Evolutionary conservation across 2,329 filamentous ascomycete genomes (phyloP), one percentile per base, ranked within the genome.

Genomic region (Dothideomycetes sp.): DNA sequence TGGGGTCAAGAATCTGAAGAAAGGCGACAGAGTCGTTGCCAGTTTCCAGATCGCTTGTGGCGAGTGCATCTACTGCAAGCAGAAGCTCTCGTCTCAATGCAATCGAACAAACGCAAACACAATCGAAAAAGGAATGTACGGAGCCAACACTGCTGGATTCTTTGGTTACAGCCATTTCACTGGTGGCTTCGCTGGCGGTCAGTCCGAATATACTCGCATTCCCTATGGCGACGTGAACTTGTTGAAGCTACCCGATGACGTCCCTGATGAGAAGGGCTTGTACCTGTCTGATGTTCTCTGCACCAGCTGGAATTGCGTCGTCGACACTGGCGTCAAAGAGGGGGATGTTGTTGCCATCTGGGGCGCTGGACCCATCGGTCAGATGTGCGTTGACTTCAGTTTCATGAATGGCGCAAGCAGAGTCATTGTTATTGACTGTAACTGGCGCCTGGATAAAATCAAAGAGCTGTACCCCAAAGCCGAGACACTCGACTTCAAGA

Each of bases 291-390:
- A 94, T 56, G 84, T 93, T 0, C 60, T 94, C 2, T 68, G 70
- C 14, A 94, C 87, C 0, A 79, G 79, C 8, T 94, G 84, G 72
- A 80, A 94, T 54, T 77, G 75, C 37, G 84, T 93, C 29, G 79
- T 87, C 31, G 85, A 93, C 53, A 93, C 85, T 0, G 81, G 76
- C 2, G 81, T 94, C n/a, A 79, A 84, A 46, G 68, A 80, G 24
- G 77, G 73, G 10, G 85, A 93, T 50, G 67, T 78, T 2, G 85
- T 94, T 2, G 85, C 84, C 24, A 77, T 93, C 44, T 94, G 84
- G 75, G 86, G 85, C n/a, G 84, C 80, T 0, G 86, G 86, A 0
- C 87, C 85, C 0, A 84, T 94, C 37, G 86, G 87, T 0, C 84
- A 84, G 38, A 93, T 89, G 63, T 76, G 72, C 2, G 82, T 79